A percentile compares a stretch with the other conserved stretches of the same genome.
Evolutionary conservation across 768 basidiomycete species (phyloP).

Genomic region (Tricholoma furcatifolium): DNA sequence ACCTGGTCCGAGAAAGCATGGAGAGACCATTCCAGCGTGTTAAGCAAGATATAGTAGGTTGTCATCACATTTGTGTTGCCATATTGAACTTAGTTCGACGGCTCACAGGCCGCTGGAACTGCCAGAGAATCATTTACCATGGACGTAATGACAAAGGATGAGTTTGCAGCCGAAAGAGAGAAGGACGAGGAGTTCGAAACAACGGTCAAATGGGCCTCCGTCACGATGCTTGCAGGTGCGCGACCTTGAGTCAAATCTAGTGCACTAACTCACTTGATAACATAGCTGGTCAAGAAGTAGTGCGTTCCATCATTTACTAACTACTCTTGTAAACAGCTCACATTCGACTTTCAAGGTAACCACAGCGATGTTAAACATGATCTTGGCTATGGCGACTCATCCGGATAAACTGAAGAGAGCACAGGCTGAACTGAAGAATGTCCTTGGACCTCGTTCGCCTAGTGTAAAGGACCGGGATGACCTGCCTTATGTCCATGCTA

Average conservation of each 20-base stretch:
- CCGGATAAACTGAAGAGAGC: neutral
- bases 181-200: neutral
- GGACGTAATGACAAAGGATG: neutral
- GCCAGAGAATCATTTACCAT: neutral
- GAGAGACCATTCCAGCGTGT: neutral
- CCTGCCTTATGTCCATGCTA: neutral
- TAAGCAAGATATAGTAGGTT: neutral
- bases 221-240: neutral
- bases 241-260: neutral
- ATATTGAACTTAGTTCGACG: neutral
- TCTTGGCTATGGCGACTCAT: neutral
- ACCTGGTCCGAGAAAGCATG: neutral
- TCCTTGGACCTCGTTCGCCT: neutral
- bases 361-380: neutral
- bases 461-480: neutral
- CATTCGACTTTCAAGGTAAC: neutral
- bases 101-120: neutral
- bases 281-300: conserved; percentile 1
- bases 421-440: neutral
- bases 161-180: neutral
- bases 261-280: neutral
- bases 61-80: too few relatives aligned
- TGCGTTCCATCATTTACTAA: neutral
- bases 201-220: neutral
- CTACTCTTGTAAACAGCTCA: neutral